Evolutionary conservation across 2,329 filamentous ascomycete species (phyloP).

Genomic region (Lecanoromycetidae sp.): DNA sequence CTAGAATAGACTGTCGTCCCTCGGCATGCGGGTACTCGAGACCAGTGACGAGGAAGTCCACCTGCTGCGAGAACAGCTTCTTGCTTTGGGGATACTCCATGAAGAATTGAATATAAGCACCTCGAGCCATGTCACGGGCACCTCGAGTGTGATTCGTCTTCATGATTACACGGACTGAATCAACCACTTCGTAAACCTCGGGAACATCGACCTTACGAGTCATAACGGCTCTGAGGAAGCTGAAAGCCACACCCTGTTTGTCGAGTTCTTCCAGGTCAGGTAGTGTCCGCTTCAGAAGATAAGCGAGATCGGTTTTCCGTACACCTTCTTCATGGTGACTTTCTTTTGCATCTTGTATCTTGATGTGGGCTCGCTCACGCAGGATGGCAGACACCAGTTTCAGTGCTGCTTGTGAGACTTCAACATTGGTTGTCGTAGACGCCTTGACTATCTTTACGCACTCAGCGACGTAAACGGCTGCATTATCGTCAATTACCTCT

Average conservation of each 20-base stretch:
- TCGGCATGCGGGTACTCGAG: conserved; percentile 81
- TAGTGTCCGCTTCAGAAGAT: conserved; percentile 68
- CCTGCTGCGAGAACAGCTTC: conserved; percentile 75
- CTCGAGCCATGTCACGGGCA: conserved; percentile 75
- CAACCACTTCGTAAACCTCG: conserved; percentile 79
- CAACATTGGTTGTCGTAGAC: conserved; percentile 65
- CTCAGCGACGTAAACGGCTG: conserved; percentile 70
- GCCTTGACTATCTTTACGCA: conserved; percentile 69
- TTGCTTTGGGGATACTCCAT: conserved; percentile 90
- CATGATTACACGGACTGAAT: conserved; percentile 84
- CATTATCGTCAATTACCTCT: conserved; percentile 53
- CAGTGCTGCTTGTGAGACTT: conserved; percentile 74
- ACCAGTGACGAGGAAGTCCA: conserved; percentile 80
- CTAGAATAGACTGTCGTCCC: conserved; percentile 84
- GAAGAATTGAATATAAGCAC: conserved; percentile 87
- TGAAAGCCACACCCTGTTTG: conserved; percentile 85
- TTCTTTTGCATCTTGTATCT: no score
- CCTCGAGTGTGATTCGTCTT: conserved; percentile 86
- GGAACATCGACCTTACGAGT: conserved; percentile 76
- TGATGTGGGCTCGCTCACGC: conserved; percentile 63
- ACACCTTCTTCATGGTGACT: no score
- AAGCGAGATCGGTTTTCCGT: conserved; percentile 70
- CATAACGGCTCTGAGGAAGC: conserved; percentile 78
- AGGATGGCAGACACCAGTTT: conserved; percentile 80
- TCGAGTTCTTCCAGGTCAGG: conserved; percentile 87